Evolutionary conservation across 768 basidiomycete genomes (phyloP).

Genomic region (Lactarius pseudohatsudake): DNA sequence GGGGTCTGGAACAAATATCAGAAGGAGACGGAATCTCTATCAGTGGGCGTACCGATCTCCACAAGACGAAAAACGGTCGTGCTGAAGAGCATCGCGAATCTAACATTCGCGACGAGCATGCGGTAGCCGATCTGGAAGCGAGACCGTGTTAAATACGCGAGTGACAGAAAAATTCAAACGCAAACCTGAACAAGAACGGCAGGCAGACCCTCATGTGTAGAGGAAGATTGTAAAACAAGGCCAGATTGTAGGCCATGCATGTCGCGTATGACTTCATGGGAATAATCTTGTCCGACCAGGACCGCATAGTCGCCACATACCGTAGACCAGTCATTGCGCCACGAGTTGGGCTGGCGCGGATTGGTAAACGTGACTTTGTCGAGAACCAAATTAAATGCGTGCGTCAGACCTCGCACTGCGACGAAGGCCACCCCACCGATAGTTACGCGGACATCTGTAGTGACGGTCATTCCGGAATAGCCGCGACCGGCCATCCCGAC

Average conservation of each 20-base stretch:
- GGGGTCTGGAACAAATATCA: constrained; percentile 5
- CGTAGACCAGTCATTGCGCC: constrained; percentile 20
- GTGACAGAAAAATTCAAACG: neutral
- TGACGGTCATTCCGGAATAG: constrained; percentile 11
- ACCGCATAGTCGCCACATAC: constrained; percentile 9
- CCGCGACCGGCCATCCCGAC: constrained; percentile 14
- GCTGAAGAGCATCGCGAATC: constrained; percentile 20
- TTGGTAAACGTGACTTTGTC: constrained; percentile 1
- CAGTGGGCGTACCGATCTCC: constrained; percentile 9
- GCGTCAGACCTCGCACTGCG: constrained; percentile 11
- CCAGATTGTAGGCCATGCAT: constrained; percentile 16
- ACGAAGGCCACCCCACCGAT: constrained; percentile 6
- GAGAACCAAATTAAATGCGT: neutral
- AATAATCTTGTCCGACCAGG: constrained; percentile 18
- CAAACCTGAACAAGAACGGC: constrained; percentile 19
- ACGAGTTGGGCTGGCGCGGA: constrained; percentile 16
- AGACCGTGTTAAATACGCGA: neutral
- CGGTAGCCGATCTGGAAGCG: constrained; percentile 14
- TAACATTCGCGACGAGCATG: constrained; percentile 15
- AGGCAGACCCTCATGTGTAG: constrained; percentile 18
- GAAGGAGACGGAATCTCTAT: neutral
- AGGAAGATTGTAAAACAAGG: constrained; percentile 12
- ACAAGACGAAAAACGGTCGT: constrained; percentile 10
- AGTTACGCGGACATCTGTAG: constrained; percentile 5
- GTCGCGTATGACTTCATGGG: neutral